These are phyloP conservation scores for Colletotrichum magnum DNA, from an alignment of 2,329 filamentous ascomycete species.

Conservation along the genomic window DNA sequence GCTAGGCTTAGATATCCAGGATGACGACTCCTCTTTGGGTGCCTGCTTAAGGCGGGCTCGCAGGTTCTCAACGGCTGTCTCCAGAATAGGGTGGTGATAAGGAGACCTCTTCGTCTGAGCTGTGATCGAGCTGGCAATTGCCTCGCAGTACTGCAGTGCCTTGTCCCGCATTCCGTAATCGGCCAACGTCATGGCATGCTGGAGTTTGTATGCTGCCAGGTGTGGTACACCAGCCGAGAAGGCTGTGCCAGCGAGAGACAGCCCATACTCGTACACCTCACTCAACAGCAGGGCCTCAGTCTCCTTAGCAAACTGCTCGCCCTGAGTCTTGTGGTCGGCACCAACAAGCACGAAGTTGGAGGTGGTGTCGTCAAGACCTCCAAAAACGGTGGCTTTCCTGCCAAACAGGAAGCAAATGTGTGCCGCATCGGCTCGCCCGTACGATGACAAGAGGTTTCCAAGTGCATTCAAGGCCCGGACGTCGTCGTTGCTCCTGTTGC, in stretches of 20 bases:
- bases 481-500: slow-evolving; percentile 89
- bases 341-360: slow-evolving; percentile 88
- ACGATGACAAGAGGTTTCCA: slow-evolving; percentile 85
- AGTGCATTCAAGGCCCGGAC: slow-evolving; percentile 82
- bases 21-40: slow-evolving; percentile 83
- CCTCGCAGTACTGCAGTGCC: slow-evolving; percentile 92
- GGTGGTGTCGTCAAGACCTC: slow-evolving; percentile 85
- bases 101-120: slow-evolving; percentile 86
- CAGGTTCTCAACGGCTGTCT: slow-evolving; percentile 85
- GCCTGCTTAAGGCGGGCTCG: slow-evolving; percentile 86
- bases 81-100: slow-evolving; percentile 85
- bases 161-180: slow-evolving; percentile 87
- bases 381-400: slow-evolving; percentile 77
- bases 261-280: slow-evolving; percentile 93
- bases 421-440: slow-evolving; percentile 90
- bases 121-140: slow-evolving; percentile 81
- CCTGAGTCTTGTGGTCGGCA: slow-evolving; percentile 81
- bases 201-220: slow-evolving; percentile 90
- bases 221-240: slow-evolving; percentile 78
- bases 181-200: slow-evolving; percentile 86
- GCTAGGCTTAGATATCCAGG: slow-evolving; percentile 94
- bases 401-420: slow-evolving; percentile 96
- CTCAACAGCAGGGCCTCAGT: slow-evolving; percentile 92
- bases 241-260: slow-evolving; percentile 76
- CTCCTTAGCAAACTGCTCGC: slow-evolving; percentile 82